Evolutionary conservation across 768 basidiomycete genomes (phyloP), one percentile per base, ranked within the genome.

Genomic region (Lactarius hatsudake): DNA sequence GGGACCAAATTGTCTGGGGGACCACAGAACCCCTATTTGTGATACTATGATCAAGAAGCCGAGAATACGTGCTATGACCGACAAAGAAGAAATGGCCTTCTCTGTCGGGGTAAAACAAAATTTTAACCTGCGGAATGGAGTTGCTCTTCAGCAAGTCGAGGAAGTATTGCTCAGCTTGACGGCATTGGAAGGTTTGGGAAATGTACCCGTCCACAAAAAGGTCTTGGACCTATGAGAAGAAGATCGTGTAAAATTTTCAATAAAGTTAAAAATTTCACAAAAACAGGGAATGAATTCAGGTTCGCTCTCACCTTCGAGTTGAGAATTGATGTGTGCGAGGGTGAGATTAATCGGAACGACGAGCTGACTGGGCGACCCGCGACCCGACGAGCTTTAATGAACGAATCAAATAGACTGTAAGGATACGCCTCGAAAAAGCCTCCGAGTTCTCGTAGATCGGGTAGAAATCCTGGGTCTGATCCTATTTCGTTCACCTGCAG

Each of bases 21-120:
- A 67, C 63, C 30, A 67, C 51, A 3, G 63, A 32, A 10, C 65
- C 65, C 1, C 5, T 4, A 4, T 1, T 0, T 28, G 59, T 28
- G n/a, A n/a, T n/a, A n/a, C n/a, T n/a, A n/a, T n/a, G 56, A 38
- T 66, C 65, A 15, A 66, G 26, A 4, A 28, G n/a, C 36, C 55
- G 40, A n/a, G 3, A 7, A 28, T 1, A 6, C 12, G 8, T 18
- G 34, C 7, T 36, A 9, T 20, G 12, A 17, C 17, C 0, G 23
- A 26, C 12, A 5, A 45, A 1, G 53, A 67, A 63, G 34, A 36
- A 30, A 36, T 1, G 0, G 51, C 26, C 13, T n/a, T 60, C 51
- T 7, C 17, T 12, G 18, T 30, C 18, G 17, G 13, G 3, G 36
- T 3, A 36, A 15, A 28, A 53, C 54, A 15, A 17, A 17, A 15